Conservation (phyloP, 208 protist genomes). For the Acanthamoeba sp. region DNA sequence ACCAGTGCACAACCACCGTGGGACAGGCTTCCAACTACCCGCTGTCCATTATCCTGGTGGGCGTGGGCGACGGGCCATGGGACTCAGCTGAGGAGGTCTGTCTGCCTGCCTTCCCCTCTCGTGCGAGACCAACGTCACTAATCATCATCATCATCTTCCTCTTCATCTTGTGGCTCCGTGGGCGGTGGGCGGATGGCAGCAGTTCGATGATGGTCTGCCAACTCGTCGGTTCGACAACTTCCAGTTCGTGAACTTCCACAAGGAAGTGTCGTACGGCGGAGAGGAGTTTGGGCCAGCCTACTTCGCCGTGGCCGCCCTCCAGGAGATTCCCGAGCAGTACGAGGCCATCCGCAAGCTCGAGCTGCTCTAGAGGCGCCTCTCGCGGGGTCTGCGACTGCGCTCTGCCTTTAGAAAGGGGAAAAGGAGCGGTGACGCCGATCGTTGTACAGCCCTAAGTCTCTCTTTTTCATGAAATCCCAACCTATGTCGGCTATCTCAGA, state of each 20-base stretch:
- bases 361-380: too few relatives aligned
- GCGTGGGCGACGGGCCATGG: conserved; percentile 88
- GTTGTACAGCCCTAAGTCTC: too few relatives aligned
- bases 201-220: conserved; percentile 87
- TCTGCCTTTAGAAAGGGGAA: too few relatives aligned
- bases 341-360: background rate
- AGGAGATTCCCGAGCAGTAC: conserved; percentile 88
- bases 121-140: too few relatives aligned
- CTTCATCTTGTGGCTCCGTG: background rate
- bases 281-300: background rate
- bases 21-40: conserved; percentile 87
- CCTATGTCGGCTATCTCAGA: too few relatives aligned
- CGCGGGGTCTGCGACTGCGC: too few relatives aligned
- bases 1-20: conserved; percentile 77
- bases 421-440: too few relatives aligned
- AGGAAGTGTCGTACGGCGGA: background rate
- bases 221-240: conserved; percentile 8
- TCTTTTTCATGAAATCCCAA: too few relatives aligned
- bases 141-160: too few relatives aligned
- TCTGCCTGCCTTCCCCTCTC: background rate
- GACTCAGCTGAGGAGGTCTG: conserved; percentile 66
- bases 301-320: conserved; percentile 82
- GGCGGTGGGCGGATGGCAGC: conserved; percentile 60
- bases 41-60: conserved; percentile 86
- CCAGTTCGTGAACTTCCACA: conserved; percentile 79